Conservation (phyloP, 495 filamentous ascomycete genomes). For the Aspergillus affinis region DNA sequence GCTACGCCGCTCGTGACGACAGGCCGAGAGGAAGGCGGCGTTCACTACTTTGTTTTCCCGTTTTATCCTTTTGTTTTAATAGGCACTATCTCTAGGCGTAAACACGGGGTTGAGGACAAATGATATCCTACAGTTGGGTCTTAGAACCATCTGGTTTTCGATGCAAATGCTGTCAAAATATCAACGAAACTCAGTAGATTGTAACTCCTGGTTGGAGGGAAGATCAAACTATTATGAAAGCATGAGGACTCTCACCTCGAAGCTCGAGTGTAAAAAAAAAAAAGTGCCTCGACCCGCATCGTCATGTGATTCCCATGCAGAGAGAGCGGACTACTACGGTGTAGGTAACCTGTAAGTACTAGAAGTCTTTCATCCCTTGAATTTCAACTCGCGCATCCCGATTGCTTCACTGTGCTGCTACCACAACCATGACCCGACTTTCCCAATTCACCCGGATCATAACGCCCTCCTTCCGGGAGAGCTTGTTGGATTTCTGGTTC, state of each 20-base stretch:
- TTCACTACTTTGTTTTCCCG: neutral
- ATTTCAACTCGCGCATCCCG: neutral
- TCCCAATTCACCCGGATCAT: neutral
- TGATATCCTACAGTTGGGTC: conserved; percentile 25
- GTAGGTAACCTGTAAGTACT: neutral
- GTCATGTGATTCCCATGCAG: neutral
- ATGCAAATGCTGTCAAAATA: too few species aligned
- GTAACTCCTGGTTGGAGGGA: too few species aligned
- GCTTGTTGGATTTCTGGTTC: neutral
- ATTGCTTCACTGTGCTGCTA: neutral
- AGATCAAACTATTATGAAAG: too few species aligned
- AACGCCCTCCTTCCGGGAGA: neutral
- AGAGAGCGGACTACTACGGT: neutral
- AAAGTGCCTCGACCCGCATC: neutral
- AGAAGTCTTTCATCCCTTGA: neutral
- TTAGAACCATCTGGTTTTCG: conserved; percentile 2
- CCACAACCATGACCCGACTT: neutral
- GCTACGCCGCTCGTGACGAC: conserved; percentile 3
- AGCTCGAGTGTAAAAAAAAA: too few species aligned
- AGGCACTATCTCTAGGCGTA: conserved; percentile 18
- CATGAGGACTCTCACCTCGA: too few species aligned
- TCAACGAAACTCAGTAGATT: too few species aligned
- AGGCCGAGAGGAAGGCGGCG: neutral
- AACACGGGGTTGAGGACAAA: conserved; percentile 25
- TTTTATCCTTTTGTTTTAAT: neutral